phyloP scores from a whole-genome alignment of 192 early-diverging fungal genomes.

The Cetraspora pellucida region DNA sequence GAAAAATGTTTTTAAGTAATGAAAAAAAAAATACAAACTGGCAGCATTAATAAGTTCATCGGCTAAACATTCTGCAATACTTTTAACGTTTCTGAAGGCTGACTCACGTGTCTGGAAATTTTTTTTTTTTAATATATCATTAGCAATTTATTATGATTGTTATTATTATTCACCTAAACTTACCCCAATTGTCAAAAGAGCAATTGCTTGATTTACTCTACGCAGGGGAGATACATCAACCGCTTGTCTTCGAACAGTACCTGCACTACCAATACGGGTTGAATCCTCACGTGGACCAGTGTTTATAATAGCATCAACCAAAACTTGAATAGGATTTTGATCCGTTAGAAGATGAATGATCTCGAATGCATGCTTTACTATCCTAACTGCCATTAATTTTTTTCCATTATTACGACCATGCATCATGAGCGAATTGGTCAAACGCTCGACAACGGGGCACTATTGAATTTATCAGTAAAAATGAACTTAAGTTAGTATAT shows the following conservation, averaged over 20 bases:
- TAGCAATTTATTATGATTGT: not conserved
- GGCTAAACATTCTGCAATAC: slow-evolving; percentile 98
- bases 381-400: slow-evolving; percentile 98
- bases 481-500: not conserved
- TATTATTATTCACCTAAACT: slow-evolving; percentile 36
- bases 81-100: slow-evolving; percentile 99
- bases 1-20: not conserved
- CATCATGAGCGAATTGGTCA: slow-evolving; percentile 99
- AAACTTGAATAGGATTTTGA: slow-evolving; percentile 96
- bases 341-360: slow-evolving; percentile 98
- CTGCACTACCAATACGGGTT: slow-evolving; percentile 95
- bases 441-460: slow-evolving; percentile 98
- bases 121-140: not conserved
- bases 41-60: slow-evolving; percentile 99
- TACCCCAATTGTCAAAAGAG: slow-evolving; percentile 91
- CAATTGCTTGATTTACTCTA: slow-evolving; percentile 95
- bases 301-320: slow-evolving; percentile 99
- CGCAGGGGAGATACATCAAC: slow-evolving; percentile 99
- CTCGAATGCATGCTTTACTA: slow-evolving; percentile 99
- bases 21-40: slow-evolving; percentile 41
- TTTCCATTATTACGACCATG: slow-evolving; percentile 99
- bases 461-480: slow-evolving; percentile 26
- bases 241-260: slow-evolving; percentile 98
- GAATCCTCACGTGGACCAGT: slow-evolving; percentile 99
- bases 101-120: slow-evolving; percentile 83